Conservation (phyloP, 208 protist genomes). For the Trypanosoma lewisi region DNA sequence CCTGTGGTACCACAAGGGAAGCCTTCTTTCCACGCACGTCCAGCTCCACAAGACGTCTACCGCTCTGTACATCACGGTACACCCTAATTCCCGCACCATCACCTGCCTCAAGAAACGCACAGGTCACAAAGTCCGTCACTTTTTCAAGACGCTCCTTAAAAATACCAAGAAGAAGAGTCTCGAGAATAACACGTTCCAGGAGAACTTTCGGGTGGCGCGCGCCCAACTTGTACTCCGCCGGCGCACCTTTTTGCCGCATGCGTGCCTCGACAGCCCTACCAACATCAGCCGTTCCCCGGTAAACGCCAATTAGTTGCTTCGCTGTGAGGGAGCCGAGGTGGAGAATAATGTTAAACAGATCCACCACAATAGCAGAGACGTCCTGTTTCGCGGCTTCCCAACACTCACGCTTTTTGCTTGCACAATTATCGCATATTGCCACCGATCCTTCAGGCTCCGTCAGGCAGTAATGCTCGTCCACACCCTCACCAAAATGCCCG, state of each 20-base stretch:
- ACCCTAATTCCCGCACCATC: conserved; percentile 40
- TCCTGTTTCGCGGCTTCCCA: conserved; percentile 50
- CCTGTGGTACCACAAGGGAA: neutral
- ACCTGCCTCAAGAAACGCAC: conserved; percentile 62
- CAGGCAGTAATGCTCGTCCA: conserved; percentile 72
- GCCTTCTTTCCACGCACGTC: conserved; percentile 38
- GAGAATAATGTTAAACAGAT: conserved; percentile 60
- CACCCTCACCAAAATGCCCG: conserved; percentile 77
- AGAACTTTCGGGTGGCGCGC: conserved; percentile 41
- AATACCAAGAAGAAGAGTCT: conserved; percentile 60
- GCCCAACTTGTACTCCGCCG: conserved; percentile 80
- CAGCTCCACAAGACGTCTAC: conserved; percentile 30
- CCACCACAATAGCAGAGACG: conserved; percentile 51
- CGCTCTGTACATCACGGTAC: conserved; percentile 38
- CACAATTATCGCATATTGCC: conserved; percentile 85
- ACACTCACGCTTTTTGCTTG: conserved; percentile 50
- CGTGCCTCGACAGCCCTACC: conserved; percentile 71
- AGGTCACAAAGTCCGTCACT: conserved; percentile 68
- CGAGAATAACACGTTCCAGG: conserved; percentile 70
- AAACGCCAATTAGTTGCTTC: conserved; percentile 81
- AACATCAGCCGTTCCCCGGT: conserved; percentile 68
- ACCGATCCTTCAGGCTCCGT: conserved; percentile 31
- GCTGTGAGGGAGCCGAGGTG: conserved; percentile 72
- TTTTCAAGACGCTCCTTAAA: conserved; percentile 73
- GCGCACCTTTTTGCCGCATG: conserved; percentile 72